These are phyloP conservation scores for Fusarium clavum DNA, from an alignment of 2,329 filamentous ascomycete genomes.

Conservation along the genomic window DNA sequence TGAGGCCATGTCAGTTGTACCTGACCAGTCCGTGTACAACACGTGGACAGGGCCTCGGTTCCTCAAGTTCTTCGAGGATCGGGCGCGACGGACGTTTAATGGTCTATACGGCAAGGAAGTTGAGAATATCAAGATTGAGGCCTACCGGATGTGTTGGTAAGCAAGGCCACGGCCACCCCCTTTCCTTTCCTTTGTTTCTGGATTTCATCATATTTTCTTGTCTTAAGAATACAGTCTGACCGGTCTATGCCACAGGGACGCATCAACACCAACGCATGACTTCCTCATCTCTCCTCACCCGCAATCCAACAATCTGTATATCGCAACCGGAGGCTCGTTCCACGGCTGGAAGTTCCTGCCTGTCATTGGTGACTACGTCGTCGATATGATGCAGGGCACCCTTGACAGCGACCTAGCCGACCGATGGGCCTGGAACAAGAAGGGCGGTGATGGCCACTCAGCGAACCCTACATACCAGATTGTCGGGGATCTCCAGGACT, in stretches of 20 bases:
- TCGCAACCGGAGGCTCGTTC: constrained; percentile 72
- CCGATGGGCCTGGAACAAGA: constrained; percentile 61
- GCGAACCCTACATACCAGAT: constrained; percentile 58
- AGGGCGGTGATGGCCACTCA: constrained; percentile 55
- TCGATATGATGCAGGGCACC: constrained; percentile 59
- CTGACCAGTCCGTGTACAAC: constrained; percentile 56
- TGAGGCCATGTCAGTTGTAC: constrained; percentile 64
- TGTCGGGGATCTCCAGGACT: constrained; percentile 55
- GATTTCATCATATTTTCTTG: not conserved
- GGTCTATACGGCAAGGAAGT: constrained; percentile 58
- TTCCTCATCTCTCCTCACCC: constrained; percentile 68
- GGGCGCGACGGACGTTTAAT: constrained; percentile 53
- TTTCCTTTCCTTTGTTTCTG: not conserved
- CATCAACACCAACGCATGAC: constrained; percentile 71
- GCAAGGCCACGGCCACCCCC: constrained; percentile 14
- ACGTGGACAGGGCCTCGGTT: constrained; percentile 55
- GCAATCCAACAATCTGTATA: constrained; percentile 63
- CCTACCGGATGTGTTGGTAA: constrained; percentile 61
- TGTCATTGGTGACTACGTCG: constrained; percentile 69
- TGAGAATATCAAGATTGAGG: constrained; percentile 54
- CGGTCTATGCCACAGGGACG: constrained; percentile 61
- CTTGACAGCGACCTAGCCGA: constrained; percentile 54
- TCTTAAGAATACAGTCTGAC: constrained; percentile 20
- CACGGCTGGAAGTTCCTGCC: constrained; percentile 75
- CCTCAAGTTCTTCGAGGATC: constrained; percentile 58